phyloP scores from a whole-genome alignment of 108 stramenopile species.

The Pseudonitzschia pungens region DNA sequence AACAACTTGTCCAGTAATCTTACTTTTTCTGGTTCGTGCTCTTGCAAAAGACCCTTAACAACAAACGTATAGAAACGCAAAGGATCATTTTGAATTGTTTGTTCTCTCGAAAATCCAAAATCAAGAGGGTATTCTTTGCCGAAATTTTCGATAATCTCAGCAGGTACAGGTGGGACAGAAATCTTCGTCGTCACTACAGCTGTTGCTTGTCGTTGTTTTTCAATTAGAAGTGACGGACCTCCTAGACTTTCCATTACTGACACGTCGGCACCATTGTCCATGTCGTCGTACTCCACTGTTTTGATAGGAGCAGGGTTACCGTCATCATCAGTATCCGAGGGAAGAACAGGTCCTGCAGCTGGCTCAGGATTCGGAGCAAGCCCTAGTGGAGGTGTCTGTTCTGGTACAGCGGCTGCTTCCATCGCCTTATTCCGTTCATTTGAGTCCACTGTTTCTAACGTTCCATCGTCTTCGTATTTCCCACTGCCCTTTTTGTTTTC shows the following conservation, averaged over 20 bases:
- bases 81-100: slow-evolving; percentile 74
- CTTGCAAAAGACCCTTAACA: slow-evolving; percentile 62
- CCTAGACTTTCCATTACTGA: slow-evolving; percentile 90
- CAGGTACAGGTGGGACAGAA: slow-evolving; percentile 45
- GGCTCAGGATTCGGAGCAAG: slow-evolving; percentile 40
- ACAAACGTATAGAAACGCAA: slow-evolving; percentile 76
- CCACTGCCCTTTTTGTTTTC: slow-evolving; percentile 22
- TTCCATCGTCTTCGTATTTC: slow-evolving; percentile 66
- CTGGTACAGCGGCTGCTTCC: slow-evolving; percentile 15
- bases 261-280: slow-evolving; percentile 79
- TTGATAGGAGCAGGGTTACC: slow-evolving; percentile 56
- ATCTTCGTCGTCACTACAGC: slow-evolving; percentile 24
- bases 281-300: slow-evolving; percentile 80
- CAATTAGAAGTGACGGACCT: slow-evolving; percentile 79
- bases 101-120: slow-evolving; percentile 66
- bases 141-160: slow-evolving; percentile 57
- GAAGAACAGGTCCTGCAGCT: slow-evolving; percentile 20
- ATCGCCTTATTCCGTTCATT: slow-evolving; percentile 35
- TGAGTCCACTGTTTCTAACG: slow-evolving; percentile 52
- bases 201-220: slow-evolving; percentile 60
- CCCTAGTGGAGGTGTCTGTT: slow-evolving; percentile 35
- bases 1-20: slow-evolving; percentile 80
- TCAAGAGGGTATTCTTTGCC: slow-evolving; percentile 66
- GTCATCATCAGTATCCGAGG: slow-evolving; percentile 38
- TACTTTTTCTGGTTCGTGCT: slow-evolving; percentile 88